A percentile compares a stretch with the other conserved stretches of the same genome.
Conservation (phyloP, 306 rosid genomes). For the Arachis stenosperma region DNA sequence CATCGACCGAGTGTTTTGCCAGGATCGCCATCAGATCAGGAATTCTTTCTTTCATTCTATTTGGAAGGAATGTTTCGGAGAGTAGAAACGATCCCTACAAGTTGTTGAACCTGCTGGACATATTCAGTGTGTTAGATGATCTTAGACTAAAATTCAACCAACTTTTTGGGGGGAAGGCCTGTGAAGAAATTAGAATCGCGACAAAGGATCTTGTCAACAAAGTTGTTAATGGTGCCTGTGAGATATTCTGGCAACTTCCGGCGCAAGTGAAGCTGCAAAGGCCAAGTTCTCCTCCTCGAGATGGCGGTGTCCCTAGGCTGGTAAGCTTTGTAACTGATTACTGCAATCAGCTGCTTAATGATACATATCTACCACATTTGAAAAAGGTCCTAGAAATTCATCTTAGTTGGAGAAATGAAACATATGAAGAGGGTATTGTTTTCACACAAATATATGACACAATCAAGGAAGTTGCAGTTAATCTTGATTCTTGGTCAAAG, state of each 20-base stretch:
- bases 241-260: constrained; percentile 82
- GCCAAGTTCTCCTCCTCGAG: constrained; percentile 67
- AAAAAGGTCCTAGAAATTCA: constrained; percentile 64
- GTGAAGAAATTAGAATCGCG: constrained; percentile 57
- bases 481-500: constrained; percentile 84
- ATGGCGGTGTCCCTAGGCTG: constrained; percentile 79
- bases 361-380: constrained; percentile 62
- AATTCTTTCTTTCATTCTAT: constrained; percentile 64
- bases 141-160: constrained; percentile 68
- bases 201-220: constrained; percentile 72
- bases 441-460: constrained; percentile 47
- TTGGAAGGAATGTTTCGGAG: constrained; percentile 61
- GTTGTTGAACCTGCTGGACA: constrained; percentile 73
- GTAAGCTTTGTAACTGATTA: constrained; percentile 70
- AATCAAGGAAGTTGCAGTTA: constrained; percentile 69
- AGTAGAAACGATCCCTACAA: constrained; percentile 68
- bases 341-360: constrained; percentile 68
- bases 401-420: constrained; percentile 66
- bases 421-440: constrained; percentile 50
- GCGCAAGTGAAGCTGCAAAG: constrained; percentile 72
- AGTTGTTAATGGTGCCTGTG: constrained; percentile 67
- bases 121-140: constrained; percentile 63
- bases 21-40: constrained; percentile 62
- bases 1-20: constrained; percentile 57
- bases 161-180: constrained; percentile 63